A percentile compares a stretch with the other conserved stretches of the same genome.
Conservation (phyloP, 257 asterid species). For the Nicotiana sylvestris region DNA sequence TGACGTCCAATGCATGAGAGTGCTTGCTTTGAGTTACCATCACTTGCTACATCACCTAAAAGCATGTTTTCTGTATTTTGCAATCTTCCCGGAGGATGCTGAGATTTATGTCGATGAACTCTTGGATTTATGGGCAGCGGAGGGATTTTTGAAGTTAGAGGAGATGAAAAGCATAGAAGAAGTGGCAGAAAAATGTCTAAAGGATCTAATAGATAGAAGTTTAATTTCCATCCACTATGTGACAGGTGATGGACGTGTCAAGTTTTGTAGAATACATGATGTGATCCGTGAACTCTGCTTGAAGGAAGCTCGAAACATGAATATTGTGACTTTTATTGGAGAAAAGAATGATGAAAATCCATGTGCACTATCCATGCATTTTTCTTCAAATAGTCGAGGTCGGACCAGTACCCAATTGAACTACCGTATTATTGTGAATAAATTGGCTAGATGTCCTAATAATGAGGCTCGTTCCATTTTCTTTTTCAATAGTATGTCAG, state of each 20-base stretch:
- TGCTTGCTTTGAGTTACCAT: too few species aligned
- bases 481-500: too few species aligned
- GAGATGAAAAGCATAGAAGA: not conserved
- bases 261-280: conserved; percentile 15
- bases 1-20: too few species aligned
- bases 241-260: not conserved
- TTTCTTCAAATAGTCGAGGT: not conserved
- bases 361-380: not conserved
- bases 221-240: not conserved
- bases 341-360: not conserved
- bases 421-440: too few species aligned
- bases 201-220: not conserved
- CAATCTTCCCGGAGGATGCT: too few species aligned
- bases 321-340: not conserved
- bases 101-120: too few species aligned
- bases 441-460: too few species aligned
- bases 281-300: conserved; percentile 9
- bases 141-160: conserved; percentile 16
- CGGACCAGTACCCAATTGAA: not conserved
- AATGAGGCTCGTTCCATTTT: too few species aligned
- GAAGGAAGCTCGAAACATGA: conserved; percentile 4
- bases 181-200: not conserved
- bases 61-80: too few species aligned
- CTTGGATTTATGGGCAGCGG: not conserved
- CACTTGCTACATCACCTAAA: too few species aligned